Evolutionary conservation across 352 stramenopile genomes (phyloP), one percentile per base, ranked within the genome.

Genomic region (Pythium biforme): DNA sequence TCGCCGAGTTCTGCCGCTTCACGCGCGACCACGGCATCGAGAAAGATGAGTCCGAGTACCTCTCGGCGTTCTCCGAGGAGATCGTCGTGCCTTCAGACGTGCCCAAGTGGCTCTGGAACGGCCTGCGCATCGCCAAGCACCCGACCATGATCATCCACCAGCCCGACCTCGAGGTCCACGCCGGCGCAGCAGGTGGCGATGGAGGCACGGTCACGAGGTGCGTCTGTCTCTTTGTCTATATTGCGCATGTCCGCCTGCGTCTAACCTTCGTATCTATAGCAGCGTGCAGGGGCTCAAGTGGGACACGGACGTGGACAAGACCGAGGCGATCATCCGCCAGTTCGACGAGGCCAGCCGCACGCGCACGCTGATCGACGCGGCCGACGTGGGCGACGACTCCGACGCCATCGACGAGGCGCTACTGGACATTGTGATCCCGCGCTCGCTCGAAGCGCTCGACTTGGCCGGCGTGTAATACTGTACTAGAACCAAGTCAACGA

Each of bases 71-170:
- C 57, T 92, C 83, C 1, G 86, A 92, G 59, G 86, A 95, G 70
- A 86, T 95, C 39, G 79, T 91, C 34, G 75, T 95, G 49, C 87
- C 84, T 22, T 73, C 68, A 0, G 75, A 93, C 46, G 83, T 84
- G 8, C 86, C 86, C 17, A 74, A 79, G 33, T 95, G 86, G 86
- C 76, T 95, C 7, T 95, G 86, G 86, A 92, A 94, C 58, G 86
- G 84, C 48, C 51, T 92, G 19, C 77, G 86, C 19, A 84, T 95
- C 48, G 72, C 81, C 7, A 95, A 95, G 59, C 86, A 95, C 69
- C 86, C 86, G 56, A 93, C 86, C 10, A 92, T 95, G 81, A 90
- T 92, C 66, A 86, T 95, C 49, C 80, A 88, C 60, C 83, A 93
- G 53, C 81, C 81, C 1, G 81, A 90, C 49, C 73, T 88, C 41